Evolutionary conservation across 1,139 yeast genomes (phyloP), one percentile per base, ranked within the genome.

Genomic region (Sugiyamaella xylanicola): DNA sequence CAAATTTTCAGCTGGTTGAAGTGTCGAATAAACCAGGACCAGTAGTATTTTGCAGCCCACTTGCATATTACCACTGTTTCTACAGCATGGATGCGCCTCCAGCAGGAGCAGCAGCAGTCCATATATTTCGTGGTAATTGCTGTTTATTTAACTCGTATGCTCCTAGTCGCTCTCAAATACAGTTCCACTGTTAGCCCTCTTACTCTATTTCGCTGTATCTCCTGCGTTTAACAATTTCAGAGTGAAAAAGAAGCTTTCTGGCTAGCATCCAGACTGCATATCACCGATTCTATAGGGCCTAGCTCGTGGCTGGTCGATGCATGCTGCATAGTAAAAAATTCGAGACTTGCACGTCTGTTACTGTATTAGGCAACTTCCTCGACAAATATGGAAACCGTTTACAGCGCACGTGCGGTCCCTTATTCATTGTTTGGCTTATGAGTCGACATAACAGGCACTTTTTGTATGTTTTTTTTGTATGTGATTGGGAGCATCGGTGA

Each of bases 281-380:
- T 5, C 8, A 25, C 29, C 9, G 29, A 5, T 25, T 25, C 29
- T 9, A 25, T 25, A 25, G 29, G 29, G 9, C 29, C 29, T 9
- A 5, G 9, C 13, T 32, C 8, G 42, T 20, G 44, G 44, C 44
- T 20, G 44, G 44, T 21, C 29, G 17, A 20, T 21, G 29, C 44
- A 19, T n/a, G 9, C 42, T 19, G 22, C 42, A 39, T 16, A 39
- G 42, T 39, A 39, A 39, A 39, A 39, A 39, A 15, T 39, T 39
- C 21, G 42, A 39, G 42, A 39, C 13, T 5, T 39, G 4, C 42
- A n/a, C 37, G 4, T 4, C 5, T 8, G 15, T 32, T 39, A 15
- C 42, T 16, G 21, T 3, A 39, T 39, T 39, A 4, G 22, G 22
- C 42, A 4, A 16, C 16, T 39, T 15, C 15, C 13, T 11, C 4